Evolutionary conservation across 768 basidiomycete species (phyloP).

Genomic region (Clitopilus passeckerianus): DNA sequence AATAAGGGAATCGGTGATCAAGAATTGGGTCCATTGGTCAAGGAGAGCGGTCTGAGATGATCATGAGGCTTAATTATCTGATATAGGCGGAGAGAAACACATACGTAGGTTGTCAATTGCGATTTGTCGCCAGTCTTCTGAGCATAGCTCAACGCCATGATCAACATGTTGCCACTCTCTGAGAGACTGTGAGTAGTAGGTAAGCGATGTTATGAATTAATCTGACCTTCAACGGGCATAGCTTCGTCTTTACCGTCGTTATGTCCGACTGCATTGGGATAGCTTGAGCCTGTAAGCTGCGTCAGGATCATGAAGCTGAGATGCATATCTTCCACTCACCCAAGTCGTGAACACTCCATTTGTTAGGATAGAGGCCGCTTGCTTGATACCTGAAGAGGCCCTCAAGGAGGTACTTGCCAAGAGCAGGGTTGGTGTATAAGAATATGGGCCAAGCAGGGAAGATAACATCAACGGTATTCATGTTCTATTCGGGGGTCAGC

Average conservation of each 20-base stretch:
- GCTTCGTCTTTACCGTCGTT: slow-evolving; percentile 45
- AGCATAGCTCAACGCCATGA: slow-evolving; percentile 62
- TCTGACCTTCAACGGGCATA: slow-evolving; percentile 49
- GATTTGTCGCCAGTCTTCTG: slow-evolving; percentile 48
- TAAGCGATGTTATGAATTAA: background rate
- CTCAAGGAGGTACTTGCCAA: slow-evolving; percentile 55
- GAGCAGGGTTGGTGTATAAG: slow-evolving; percentile 47
- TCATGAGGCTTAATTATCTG: background rate
- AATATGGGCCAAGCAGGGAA: slow-evolving; percentile 48
- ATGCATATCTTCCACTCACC: slow-evolving; percentile 26
- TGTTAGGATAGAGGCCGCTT: slow-evolving; percentile 60
- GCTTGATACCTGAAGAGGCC: slow-evolving; percentile 65
- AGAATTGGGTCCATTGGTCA: slow-evolving; percentile 62
- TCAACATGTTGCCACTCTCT: slow-evolving; percentile 75
- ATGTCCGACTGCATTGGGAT: slow-evolving; percentile 39
- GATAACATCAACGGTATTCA: slow-evolving; percentile 52
- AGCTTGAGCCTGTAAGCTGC: slow-evolving; percentile 26
- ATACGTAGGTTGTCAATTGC: slow-evolving; percentile 41
- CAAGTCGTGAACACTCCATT: slow-evolving; percentile 61
- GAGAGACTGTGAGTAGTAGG: background rate
- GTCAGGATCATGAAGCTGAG: background rate
- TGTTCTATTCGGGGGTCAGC: slow-evolving; percentile 23
- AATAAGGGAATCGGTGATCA: slow-evolving; percentile 46
- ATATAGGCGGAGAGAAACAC: slow-evolving; percentile 10
- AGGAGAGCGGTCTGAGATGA: slow-evolving; percentile 31